Percentiles rank a stretch among this genome's conserved stretches.
These are phyloP conservation scores for Lasiosphaeria miniovina DNA, from an alignment of 495 filamentous ascomycete genomes.

Conservation along the genomic window DNA sequence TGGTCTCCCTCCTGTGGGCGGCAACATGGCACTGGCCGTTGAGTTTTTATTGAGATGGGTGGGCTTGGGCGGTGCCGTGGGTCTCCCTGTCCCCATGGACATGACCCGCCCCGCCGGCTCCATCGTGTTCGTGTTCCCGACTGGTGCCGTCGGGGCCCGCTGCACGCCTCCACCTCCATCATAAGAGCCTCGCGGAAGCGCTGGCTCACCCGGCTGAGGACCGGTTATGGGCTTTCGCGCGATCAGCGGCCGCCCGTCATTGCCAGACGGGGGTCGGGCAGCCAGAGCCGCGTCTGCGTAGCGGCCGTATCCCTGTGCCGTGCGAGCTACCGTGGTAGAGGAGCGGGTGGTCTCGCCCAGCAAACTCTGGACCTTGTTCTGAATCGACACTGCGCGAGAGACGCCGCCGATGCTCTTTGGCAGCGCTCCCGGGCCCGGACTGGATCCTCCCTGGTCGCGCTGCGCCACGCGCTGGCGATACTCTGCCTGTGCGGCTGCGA, in stretches of 20 bases:
- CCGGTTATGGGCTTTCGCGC: slow-evolving; percentile 5
- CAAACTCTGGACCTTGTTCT: slow-evolving; percentile 82
- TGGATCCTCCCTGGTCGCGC: slow-evolving; percentile 39
- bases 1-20: slow-evolving; percentile 3
- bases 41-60: slow-evolving; percentile 49
- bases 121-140: not conserved
- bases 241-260: slow-evolving; percentile 10
- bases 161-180: too few relatives aligned
- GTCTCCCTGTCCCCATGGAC: slow-evolving; percentile 20
- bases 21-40: slow-evolving; percentile 29
- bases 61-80: slow-evolving; percentile 49
- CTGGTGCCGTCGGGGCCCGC: too few relatives aligned
- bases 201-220: slow-evolving; percentile 13
- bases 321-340: slow-evolving; percentile 57
- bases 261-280: not conserved
- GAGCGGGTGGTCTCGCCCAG: slow-evolving; percentile 73
- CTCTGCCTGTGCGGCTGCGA: slow-evolving; percentile 87
- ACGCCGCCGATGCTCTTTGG: slow-evolving; percentile 55
- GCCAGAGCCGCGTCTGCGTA: slow-evolving; percentile 57
- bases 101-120: slow-evolving; percentile 12
- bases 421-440: slow-evolving; percentile 21
- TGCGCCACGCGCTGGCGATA: slow-evolving; percentile 76
- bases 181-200: not conserved
- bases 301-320: slow-evolving; percentile 84
- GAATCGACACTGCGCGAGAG: slow-evolving; percentile 73